phyloP scores from a whole-genome alignment of 1,284 basidiomycete species.

The Marasmius fiardii region DNA sequence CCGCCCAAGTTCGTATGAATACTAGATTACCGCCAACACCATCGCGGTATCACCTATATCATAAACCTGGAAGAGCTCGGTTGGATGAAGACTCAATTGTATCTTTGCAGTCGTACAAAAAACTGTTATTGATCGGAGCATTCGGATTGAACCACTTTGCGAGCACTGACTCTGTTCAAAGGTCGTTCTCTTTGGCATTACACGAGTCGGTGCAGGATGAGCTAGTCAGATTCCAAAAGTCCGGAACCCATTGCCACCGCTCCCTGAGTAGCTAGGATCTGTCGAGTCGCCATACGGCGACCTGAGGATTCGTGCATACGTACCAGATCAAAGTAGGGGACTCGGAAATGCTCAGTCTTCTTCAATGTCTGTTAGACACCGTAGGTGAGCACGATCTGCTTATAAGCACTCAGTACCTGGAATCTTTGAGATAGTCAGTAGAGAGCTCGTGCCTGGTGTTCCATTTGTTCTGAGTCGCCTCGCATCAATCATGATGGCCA shows the following conservation, averaged over 20 bases:
- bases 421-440: constrained; percentile 39
- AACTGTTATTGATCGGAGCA: too few species aligned
- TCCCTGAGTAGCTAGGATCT: constrained; percentile 64
- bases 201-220: constrained; percentile 5
- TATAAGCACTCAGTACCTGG: constrained; percentile 68
- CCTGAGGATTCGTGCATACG: constrained; percentile 11
- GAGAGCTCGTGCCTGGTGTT: constrained; percentile 54
- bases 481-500: constrained; percentile 58
- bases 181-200: constrained; percentile 18
- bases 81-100: too few species aligned
- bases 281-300: not conserved
- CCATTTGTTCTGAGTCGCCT: constrained; percentile 55
- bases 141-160: constrained; percentile 47
- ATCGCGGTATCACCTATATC: too few species aligned
- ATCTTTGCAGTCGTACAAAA: too few species aligned
- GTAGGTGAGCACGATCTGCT: constrained; percentile 61
- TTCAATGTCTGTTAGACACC: constrained; percentile 58
- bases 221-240: constrained; percentile 58
- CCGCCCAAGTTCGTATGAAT: too few species aligned
- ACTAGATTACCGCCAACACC: too few species aligned
- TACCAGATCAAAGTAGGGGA: constrained; percentile 59
- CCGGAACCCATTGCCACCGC: constrained; percentile 67
- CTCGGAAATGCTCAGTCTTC: constrained; percentile 64
- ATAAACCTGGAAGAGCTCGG: too few species aligned
- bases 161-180: constrained; percentile 50